Evolutionary conservation across 352 stramenopile species (phyloP).

Genomic region (Globisporangium sylvaticum): DNA sequence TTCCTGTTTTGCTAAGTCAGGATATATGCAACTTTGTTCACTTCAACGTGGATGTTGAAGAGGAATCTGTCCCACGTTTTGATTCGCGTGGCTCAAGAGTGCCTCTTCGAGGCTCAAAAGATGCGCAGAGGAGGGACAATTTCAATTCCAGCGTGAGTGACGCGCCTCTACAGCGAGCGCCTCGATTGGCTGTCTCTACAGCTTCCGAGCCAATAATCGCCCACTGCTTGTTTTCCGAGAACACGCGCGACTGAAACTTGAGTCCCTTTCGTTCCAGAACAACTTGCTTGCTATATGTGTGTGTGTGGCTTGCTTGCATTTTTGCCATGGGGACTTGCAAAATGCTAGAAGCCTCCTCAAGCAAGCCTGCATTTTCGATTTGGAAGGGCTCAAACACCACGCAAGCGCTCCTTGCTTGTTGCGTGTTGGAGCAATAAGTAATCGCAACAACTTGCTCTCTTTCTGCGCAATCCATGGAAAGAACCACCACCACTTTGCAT

Average conservation of each 20-base stretch:
- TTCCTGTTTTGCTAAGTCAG: background rate
- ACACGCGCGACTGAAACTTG: background rate
- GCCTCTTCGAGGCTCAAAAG: background rate
- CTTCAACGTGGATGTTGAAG: background rate
- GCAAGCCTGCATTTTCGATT: background rate
- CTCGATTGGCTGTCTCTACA: background rate
- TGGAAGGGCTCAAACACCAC: background rate
- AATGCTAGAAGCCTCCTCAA: background rate
- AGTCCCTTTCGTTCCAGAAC: background rate
- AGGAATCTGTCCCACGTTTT: background rate
- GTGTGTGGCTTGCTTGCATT: no score
- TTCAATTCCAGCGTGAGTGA: background rate
- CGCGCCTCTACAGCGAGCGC: background rate
- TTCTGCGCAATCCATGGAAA: background rate
- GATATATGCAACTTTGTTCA: background rate
- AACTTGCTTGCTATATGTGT: background rate
- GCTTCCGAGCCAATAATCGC: no score
- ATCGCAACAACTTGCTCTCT: background rate
- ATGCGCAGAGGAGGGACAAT: background rate
- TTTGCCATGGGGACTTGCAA: no score
- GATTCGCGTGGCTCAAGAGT: background rate
- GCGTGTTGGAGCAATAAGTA: background rate
- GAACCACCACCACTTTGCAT: background rate
- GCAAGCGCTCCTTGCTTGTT: background rate
- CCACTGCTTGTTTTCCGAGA: background rate